Evolutionary conservation across 345 rosid species (phyloP), one percentile per base, ranked within the genome.

Genomic region (Conringia planisiliqua): DNA sequence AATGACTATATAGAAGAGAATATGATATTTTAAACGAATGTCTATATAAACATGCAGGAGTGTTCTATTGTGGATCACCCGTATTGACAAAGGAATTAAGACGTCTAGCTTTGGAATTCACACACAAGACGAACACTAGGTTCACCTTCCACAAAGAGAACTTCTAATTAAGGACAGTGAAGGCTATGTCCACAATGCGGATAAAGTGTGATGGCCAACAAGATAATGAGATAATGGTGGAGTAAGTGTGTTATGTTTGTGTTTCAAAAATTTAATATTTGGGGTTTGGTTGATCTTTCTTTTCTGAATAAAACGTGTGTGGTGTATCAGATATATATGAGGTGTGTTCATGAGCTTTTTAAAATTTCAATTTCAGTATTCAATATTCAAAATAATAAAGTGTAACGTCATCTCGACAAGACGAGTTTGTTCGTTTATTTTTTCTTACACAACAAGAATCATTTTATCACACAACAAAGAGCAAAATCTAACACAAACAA

Each of bases 141-240:
- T 90, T 90, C 75, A 82, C 87, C 57, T 90, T 90, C 75, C 96
- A 90, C 66, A 88, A 88, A 72, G 96, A 90, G 72, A 90, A 88
- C 57, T 90, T 88, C 68, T 87, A 14, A 14, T 14, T 14, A 74
- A 82, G 33, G 58, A 35, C 32, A 33, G 35, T 11, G 50, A 24
- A 65, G 32, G 50, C 17, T 68, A 26, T 43, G 42, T 27, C 46
- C 18, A 71, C 59, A 46, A 56, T 43, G 63, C 17, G 55, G 46
- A 54, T 40, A 20, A 14, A 54, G 26, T 42, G 39, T 54, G 63
- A 32, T 54, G 42, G 32, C 10, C 7, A 63, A 72, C 9, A 51
- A 72, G 30, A 39, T 18, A 39, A 20, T 29, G 33, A 17, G 18
- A 71, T 35, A 0, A 1, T 38, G 29, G 17, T 63, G 44, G 14